Evolutionary conservation across 2,329 filamentous ascomycete genomes (phyloP).

Genomic region (Colletotrichum liriopes): DNA sequence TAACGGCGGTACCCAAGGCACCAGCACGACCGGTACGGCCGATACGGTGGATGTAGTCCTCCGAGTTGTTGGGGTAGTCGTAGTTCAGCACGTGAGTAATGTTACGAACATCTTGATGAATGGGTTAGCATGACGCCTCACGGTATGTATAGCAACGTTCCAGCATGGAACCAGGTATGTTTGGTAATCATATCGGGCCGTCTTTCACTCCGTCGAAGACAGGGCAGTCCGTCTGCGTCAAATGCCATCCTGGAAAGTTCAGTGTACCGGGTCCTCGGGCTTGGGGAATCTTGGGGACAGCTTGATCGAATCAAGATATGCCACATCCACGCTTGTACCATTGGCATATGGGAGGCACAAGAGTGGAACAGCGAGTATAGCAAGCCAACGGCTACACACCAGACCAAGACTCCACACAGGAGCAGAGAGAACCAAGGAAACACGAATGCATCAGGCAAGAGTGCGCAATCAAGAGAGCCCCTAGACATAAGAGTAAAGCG

Average conservation of each 20-base stretch:
- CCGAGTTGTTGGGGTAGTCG: constrained; percentile 99
- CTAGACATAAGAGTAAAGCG: constrained; percentile 95
- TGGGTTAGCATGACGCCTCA: constrained; percentile 82
- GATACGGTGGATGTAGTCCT: constrained; percentile 98
- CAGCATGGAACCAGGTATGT: constrained; percentile 67
- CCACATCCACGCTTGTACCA: constrained; percentile 85
- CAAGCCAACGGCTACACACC: constrained; percentile 75
- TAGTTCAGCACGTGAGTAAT: constrained; percentile 99
- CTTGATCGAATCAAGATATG: constrained; percentile 86
- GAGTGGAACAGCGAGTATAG: constrained; percentile 84
- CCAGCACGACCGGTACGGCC: constrained; percentile 97
- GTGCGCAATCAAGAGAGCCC: constrained; percentile 90
- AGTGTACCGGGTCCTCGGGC: constrained; percentile 71
- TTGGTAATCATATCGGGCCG: constrained; percentile 67
- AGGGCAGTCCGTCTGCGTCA: constrained; percentile 74
- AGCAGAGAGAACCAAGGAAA: constrained; percentile 81
- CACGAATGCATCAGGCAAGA: constrained; percentile 90
- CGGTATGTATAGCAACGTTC: constrained; percentile 73
- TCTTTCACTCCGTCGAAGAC: constrained; percentile 70
- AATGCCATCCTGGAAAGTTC: constrained; percentile 69
- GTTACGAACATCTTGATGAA: constrained; percentile 95
- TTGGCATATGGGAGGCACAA: constrained; percentile 73
- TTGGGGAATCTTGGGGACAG: constrained; percentile 72
- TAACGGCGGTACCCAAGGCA: constrained; percentile 95
- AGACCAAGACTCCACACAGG: constrained; percentile 89